phyloP scores from a whole-genome alignment of 2,329 filamentous ascomycete species.

The Corynespora cassiicola region DNA sequence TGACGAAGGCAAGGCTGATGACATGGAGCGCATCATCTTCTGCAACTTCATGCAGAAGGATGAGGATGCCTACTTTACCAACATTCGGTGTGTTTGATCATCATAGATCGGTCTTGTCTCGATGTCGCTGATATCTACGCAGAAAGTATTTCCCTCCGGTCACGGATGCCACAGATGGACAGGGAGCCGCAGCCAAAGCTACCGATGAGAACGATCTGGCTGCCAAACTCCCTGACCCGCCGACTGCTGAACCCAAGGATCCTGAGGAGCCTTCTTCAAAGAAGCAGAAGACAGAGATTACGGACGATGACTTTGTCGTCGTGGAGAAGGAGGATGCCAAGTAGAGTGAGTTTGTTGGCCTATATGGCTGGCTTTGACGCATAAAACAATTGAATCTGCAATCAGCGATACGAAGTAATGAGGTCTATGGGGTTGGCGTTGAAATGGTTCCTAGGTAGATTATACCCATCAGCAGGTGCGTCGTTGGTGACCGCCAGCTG shows the following conservation, averaged over 20 bases:
- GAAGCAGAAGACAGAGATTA: slow-evolving; percentile 51
- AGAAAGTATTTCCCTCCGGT: slow-evolving; percentile 46
- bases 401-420: too few species aligned
- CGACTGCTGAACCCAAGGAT: slow-evolving; percentile 54
- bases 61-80: slow-evolving; percentile 71
- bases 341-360: too few species aligned
- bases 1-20: slow-evolving; percentile 51
- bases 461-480: too few species aligned
- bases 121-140: slow-evolving; percentile 9
- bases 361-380: too few species aligned
- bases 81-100: slow-evolving; percentile 72
- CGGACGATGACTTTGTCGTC: slow-evolving; percentile 40
- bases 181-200: slow-evolving; percentile 30
- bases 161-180: slow-evolving; percentile 2
- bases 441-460: too few species aligned
- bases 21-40: slow-evolving; percentile 79
- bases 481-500: too few species aligned
- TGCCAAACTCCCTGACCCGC: slow-evolving; percentile 56
- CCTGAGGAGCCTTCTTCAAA: slow-evolving; percentile 54
- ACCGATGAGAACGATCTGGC: slow-evolving; percentile 43
- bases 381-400: too few species aligned
- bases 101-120: background rate
- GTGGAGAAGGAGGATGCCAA: slow-evolving; percentile 33
- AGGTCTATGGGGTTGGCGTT: too few species aligned
- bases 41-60: slow-evolving; percentile 85